Evolutionary conservation across 2,329 filamentous ascomycete species (phyloP).

Genomic region (Talaromyces sp.): DNA sequence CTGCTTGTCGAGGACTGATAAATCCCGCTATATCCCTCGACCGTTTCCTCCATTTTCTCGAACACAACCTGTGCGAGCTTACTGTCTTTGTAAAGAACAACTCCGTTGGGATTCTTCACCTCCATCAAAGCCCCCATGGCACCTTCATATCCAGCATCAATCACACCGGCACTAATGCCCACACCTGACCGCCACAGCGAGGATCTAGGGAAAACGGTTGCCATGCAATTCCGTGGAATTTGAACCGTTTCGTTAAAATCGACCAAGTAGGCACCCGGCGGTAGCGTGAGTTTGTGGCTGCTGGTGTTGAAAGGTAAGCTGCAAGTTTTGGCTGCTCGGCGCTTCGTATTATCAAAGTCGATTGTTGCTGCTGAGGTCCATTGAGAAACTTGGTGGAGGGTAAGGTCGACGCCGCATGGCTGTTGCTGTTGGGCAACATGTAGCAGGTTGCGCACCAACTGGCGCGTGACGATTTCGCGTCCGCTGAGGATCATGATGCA

Average conservation of each 20-base stretch:
- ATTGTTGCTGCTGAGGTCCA: constrained; percentile 26
- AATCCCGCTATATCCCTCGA: constrained; percentile 34
- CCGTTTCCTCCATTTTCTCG: constrained; percentile 29
- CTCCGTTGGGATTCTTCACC: constrained; percentile 30
- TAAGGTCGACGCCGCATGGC: constrained; percentile 29
- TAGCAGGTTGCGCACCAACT: constrained; percentile 17
- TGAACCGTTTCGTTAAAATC: constrained; percentile 39
- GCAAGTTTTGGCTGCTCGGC: constrained; percentile 19
- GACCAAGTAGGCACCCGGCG: constrained; percentile 31
- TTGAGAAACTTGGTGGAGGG: constrained; percentile 18
- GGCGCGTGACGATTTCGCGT: constrained; percentile 14
- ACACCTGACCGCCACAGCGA: constrained; percentile 40
- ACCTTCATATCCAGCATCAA: constrained; percentile 41
- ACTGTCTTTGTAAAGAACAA: constrained; percentile 29
- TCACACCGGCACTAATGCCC: constrained; percentile 32
- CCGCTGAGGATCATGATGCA: constrained; percentile 17
- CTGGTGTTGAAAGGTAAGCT: constrained; percentile 13
- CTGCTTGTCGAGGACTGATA: constrained; percentile 27
- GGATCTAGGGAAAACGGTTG: constrained; percentile 31
- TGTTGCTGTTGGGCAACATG: constrained; percentile 20
- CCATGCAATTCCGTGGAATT: constrained; percentile 38
- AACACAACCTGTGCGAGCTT: constrained; percentile 40
- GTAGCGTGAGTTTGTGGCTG: constrained; percentile 16
- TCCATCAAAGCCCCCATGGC: constrained; percentile 36
- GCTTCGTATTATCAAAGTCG: constrained; percentile 26